These are phyloP conservation scores for Apophysomyces ossiformis DNA, from an alignment of 371 early-diverging fungal species.

Conservation along the genomic window DNA sequence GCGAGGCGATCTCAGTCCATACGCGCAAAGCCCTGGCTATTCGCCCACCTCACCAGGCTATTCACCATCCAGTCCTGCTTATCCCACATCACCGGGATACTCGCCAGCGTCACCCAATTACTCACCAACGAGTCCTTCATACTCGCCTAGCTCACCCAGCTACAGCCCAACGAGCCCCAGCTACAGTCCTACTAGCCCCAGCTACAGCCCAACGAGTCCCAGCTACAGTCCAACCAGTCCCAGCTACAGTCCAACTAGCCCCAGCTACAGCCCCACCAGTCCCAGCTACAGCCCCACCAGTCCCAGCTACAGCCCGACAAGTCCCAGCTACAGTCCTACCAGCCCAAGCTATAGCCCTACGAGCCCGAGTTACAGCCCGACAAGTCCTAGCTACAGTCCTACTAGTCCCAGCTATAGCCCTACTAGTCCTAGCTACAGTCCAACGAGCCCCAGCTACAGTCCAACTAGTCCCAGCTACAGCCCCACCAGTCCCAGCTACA, in stretches of 20 bases:
- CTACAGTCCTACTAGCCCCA: slow-evolving; percentile 72
- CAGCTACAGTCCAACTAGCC: slow-evolving; percentile 78
- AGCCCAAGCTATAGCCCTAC: slow-evolving; percentile 66
- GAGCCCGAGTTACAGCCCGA: slow-evolving; percentile 71
- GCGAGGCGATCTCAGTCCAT: slow-evolving; percentile 55
- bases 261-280: slow-evolving; percentile 75
- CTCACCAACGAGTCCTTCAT: slow-evolving; percentile 68
- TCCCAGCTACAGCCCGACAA: slow-evolving; percentile 74
- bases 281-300: slow-evolving; percentile 75
- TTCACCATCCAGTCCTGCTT: slow-evolving; percentile 58
- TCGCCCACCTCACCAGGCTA: slow-evolving; percentile 84
- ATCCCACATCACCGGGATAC: slow-evolving; percentile 76
- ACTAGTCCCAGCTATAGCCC: slow-evolving; percentile 76
- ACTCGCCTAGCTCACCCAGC: slow-evolving; percentile 63
- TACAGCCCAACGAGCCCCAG: slow-evolving; percentile 70
- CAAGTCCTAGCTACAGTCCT: slow-evolving; percentile 78
- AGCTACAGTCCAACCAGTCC: slow-evolving; percentile 78
- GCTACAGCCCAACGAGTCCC: slow-evolving; percentile 72
- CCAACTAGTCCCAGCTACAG: slow-evolving; percentile 66
- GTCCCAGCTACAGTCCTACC: slow-evolving; percentile 71
- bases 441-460: slow-evolving; percentile 77
- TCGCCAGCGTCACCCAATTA: slow-evolving; percentile 78
- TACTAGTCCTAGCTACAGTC: slow-evolving; percentile 73
- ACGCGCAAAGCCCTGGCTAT: slow-evolving; percentile 66
- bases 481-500: slow-evolving; percentile 56